Evolutionary conservation across 2,329 filamentous ascomycete genomes (phyloP), one percentile per base, ranked within the genome.

Genomic region (Botrytis elliptica): DNA sequence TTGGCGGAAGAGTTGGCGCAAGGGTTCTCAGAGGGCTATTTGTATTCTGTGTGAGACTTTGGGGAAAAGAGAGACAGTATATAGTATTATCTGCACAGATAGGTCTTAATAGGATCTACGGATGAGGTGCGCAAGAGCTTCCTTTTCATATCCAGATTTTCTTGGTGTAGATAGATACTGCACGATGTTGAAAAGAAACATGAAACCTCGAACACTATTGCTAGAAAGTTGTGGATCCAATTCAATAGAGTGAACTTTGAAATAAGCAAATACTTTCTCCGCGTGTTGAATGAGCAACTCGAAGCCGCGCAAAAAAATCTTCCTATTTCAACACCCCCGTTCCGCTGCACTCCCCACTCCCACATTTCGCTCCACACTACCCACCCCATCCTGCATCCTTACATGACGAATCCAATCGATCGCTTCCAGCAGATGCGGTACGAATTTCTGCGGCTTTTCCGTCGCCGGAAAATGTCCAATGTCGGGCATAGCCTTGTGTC

Each of bases 401-500:
- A 25, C 20, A 18, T 29, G 33, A 3, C 38, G 64, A n/a, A 70
- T 62, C 68, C 55, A 70, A 36, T 70, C 40, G 8, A 70, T 38
- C 8, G 68, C 55, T 42, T 70, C 68, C 25, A 70, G 25, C 1
- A 62, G 38, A 70, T 62, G 16, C 7, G 36, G 38, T 16, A 70
- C 55, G n/a, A 70, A 70, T 22, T n/a, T 70, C 4, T 3, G 14
- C 8, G 55, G 55, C 60, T 62, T 70, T 4, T 70, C 68, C 16
- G 55, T 70, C 14, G 55, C 68, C 1, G 68, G 68, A 36, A 70
- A 70, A 62, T 70, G 68, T 9, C 68, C 68, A n/a, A 70, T n/a
- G 7, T 29, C 55, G 1, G 40, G 29, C 55, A 70, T 62, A 18
- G 52, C 20, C 2, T 46, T 62, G 6, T 59, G 52, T 70, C 12